phyloP scores from a whole-genome alignment of 2,329 filamentous ascomycete species.

The Aspergillus niger region DNA sequence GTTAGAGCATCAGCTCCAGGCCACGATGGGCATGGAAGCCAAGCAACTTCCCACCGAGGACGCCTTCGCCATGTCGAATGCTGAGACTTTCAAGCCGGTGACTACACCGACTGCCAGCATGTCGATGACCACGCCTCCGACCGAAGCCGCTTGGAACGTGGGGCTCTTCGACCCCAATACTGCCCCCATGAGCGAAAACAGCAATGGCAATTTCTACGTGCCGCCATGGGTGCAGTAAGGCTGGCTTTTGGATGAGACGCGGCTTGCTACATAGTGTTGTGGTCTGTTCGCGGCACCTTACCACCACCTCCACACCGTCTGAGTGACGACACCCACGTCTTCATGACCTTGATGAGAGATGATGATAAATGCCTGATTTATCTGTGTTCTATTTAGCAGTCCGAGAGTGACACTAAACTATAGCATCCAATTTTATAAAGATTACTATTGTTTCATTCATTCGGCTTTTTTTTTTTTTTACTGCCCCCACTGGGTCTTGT shows the following conservation, averaged over 20 bases:
- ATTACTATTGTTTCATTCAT: slow-evolving; percentile 1
- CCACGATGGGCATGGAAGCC: slow-evolving; percentile 38
- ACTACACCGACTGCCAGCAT: slow-evolving; percentile 21
- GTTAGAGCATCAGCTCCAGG: slow-evolving; percentile 43
- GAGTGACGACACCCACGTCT: slow-evolving; percentile 30
- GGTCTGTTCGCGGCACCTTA: slow-evolving; percentile 34
- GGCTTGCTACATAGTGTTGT: slow-evolving; percentile 25
- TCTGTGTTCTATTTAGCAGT: slow-evolving; percentile 36
- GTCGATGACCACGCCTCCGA: slow-evolving; percentile 28
- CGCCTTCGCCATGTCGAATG: slow-evolving; percentile 31
- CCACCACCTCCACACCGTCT: slow-evolving; percentile 44
- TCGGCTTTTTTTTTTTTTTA: slow-evolving; percentile 5
- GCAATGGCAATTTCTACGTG: slow-evolving; percentile 27
- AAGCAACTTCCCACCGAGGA: slow-evolving; percentile 36
- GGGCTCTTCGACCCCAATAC: slow-evolving; percentile 35
- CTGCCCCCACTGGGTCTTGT: not conserved
- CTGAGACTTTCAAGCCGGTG: slow-evolving; percentile 27
- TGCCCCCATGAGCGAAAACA: slow-evolving; percentile 33
- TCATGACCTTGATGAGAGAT: slow-evolving; percentile 49
- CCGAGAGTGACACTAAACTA: slow-evolving; percentile 34
- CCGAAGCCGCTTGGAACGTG: slow-evolving; percentile 38
- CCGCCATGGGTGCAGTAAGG: slow-evolving; percentile 35
- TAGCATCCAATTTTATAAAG: slow-evolving; percentile 36
- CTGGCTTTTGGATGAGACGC: slow-evolving; percentile 2
- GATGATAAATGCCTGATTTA: slow-evolving; percentile 45